Evolutionary conservation across 352 stramenopile species (phyloP).

Genomic region (Achlya hypogyna): DNA sequence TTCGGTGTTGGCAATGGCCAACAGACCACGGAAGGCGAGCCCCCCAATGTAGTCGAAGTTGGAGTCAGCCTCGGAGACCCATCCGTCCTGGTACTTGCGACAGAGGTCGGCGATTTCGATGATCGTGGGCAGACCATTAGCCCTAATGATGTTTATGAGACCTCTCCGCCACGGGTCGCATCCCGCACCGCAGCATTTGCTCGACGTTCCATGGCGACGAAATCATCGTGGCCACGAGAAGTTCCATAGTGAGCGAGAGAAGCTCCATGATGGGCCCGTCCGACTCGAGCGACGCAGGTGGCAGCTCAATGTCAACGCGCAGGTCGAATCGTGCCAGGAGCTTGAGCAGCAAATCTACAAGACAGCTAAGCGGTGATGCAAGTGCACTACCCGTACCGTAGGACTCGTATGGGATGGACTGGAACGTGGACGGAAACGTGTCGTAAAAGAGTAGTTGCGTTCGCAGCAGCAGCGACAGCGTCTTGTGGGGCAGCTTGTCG

Average conservation of each 20-base stretch:
- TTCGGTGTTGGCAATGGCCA: constrained; percentile 12
- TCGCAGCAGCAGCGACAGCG: constrained; percentile 7
- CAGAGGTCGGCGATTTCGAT: constrained; percentile 14
- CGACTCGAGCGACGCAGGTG: not conserved
- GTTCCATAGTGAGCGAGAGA: constrained; percentile 12
- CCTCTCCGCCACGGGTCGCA: not conserved
- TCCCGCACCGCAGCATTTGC: constrained; percentile 9
- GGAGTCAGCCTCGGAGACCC: constrained; percentile 10
- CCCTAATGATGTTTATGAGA: not conserved
- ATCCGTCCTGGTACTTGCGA: constrained; percentile 3
- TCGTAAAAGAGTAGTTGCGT: constrained; percentile 17
- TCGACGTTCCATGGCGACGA: constrained; percentile 17
- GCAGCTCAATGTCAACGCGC: constrained; percentile 8
- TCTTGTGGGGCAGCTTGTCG: constrained; percentile 16
- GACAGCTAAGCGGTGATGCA: not conserved
- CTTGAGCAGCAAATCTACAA: constrained; percentile 16
- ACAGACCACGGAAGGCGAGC: not conserved
- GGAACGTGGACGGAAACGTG: constrained; percentile 11
- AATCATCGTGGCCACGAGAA: constrained; percentile 14
- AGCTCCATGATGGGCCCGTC: constrained; percentile 9
- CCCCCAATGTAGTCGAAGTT: constrained; percentile 15
- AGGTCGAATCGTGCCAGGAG: constrained; percentile 11
- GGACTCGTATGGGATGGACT: constrained; percentile 14
- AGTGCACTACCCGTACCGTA: constrained; percentile 15
- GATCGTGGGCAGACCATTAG: constrained; percentile 1